phyloP scores from a whole-genome alignment of 164 flowering plant genomes.

The Tinospora cordifolia region DNA sequence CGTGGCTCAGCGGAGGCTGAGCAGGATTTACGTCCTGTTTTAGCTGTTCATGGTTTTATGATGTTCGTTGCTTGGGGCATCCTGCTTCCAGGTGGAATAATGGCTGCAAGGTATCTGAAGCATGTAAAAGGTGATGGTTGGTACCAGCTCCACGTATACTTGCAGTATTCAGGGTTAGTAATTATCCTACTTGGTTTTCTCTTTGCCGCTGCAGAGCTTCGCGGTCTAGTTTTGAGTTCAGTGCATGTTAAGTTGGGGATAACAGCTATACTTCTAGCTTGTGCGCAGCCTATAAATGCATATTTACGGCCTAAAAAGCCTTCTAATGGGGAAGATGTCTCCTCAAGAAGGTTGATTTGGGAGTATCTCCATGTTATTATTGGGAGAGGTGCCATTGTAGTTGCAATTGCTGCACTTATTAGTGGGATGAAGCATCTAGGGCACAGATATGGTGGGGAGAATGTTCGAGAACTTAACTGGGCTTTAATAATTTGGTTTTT shows the following conservation, averaged over 20 bases:
- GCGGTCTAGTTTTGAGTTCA: conserved; percentile 59
- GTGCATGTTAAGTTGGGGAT: conserved; percentile 86
- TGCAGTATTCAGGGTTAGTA: conserved; percentile 89
- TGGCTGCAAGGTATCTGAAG: conserved; percentile 86
- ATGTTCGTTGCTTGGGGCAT: conserved; percentile 99
- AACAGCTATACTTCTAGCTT: conserved; percentile 59
- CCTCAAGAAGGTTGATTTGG: conserved; percentile 61
- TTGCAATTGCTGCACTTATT: conserved; percentile 65
- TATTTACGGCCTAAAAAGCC: conserved; percentile 65
- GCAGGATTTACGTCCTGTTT: conserved; percentile 84
- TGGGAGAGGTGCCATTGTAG: conserved; percentile 64
- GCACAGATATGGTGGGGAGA: conserved; percentile 70
- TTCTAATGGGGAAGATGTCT: conserved; percentile 42
- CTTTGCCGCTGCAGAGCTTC: conserved; percentile 94
- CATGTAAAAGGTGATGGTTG: conserved; percentile 89
- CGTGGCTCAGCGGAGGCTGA: conserved; percentile 97
- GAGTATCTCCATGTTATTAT: conserved; percentile 66
- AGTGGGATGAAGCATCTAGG: conserved; percentile 92
- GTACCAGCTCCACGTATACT: conserved; percentile 79
- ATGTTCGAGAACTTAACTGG: conserved; percentile 59
- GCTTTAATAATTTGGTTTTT: conserved; percentile 73
- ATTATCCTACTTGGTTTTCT: conserved; percentile 77
- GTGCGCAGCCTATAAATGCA: conserved; percentile 77
- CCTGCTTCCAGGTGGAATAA: conserved; percentile 83
- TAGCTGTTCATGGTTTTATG: conserved; percentile 98